A percentile compares a stretch with the other conserved stretches of the same genome.
Evolutionary conservation across 371 early-diverging fungal genomes (phyloP).

Genomic region (Lichtheimia ornata): DNA sequence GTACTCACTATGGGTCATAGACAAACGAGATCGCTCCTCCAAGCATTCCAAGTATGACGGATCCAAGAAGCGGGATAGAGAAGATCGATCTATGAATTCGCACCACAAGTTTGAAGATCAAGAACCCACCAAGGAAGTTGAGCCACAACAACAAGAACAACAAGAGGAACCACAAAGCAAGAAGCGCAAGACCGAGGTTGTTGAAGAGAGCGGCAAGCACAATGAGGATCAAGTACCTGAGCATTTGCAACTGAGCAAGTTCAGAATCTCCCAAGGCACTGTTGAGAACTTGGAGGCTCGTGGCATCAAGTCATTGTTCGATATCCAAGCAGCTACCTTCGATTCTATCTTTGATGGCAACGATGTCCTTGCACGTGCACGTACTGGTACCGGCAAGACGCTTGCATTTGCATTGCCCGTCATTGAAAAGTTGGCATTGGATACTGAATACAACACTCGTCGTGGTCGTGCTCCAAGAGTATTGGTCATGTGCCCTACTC

Average conservation of each 20-base stretch:
- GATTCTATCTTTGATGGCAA: constrained; percentile 82
- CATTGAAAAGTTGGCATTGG: constrained; percentile 73
- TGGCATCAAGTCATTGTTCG: constrained; percentile 84
- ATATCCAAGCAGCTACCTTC: constrained; percentile 91
- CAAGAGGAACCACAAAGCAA: constrained; percentile 37
- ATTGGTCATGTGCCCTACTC: constrained; percentile 88
- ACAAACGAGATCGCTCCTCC: not conserved
- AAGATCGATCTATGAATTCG: not conserved
- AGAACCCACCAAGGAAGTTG: constrained; percentile 32
- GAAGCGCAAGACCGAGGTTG: constrained; percentile 34
- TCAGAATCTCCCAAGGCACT: constrained; percentile 66
- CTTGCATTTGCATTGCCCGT: constrained; percentile 90
- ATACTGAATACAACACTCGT: constrained; percentile 31
- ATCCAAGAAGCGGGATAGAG: constrained; percentile 11
- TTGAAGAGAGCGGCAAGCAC: constrained; percentile 8
- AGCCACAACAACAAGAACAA: constrained; percentile 37
- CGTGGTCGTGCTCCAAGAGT: constrained; percentile 83
- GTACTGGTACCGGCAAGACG: constrained; percentile 97
- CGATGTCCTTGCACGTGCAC: constrained; percentile 93
- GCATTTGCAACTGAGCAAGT: constrained; percentile 65
- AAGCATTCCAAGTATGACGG: not conserved
- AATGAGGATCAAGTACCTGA: constrained; percentile 61
- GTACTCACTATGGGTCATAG: not conserved
- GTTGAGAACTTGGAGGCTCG: constrained; percentile 62
- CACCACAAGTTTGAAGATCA: not conserved